Evolutionary conservation across 257 asterid species (phyloP).

Genomic region (Lithospermum erythrorhizon): DNA sequence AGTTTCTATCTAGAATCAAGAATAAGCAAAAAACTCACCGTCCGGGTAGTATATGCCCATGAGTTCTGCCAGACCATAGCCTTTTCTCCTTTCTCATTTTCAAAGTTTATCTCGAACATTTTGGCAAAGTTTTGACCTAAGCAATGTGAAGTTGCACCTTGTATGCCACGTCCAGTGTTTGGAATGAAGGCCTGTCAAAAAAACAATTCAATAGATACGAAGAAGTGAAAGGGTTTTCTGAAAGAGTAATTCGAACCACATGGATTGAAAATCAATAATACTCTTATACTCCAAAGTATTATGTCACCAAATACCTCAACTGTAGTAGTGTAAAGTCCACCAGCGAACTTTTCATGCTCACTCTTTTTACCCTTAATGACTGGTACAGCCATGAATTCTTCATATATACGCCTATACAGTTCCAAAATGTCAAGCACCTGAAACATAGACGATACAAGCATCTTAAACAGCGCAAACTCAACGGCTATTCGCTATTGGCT

Average conservation of each 20-base stretch:
- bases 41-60: conserved; percentile 92
- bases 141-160: conserved; percentile 99
- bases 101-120: conserved; percentile 85
- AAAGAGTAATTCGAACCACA: neutral
- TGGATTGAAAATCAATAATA: too few species aligned
- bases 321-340: conserved; percentile 87
- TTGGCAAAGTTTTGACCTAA: conserved; percentile 90
- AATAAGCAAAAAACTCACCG: conserved; percentile 32
- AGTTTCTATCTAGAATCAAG: neutral
- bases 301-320: conserved; percentile 52
- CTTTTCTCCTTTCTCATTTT: conserved; percentile 88
- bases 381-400: conserved; percentile 85
- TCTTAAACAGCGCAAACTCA: neutral
- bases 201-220: too few species aligned
- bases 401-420: conserved; percentile 78
- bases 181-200: conserved; percentile 74
- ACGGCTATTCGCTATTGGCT: neutral
- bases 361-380: conserved; percentile 81
- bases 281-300: too few species aligned
- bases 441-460: neutral
- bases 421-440: conserved; percentile 83
- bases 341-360: conserved; percentile 93
- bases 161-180: conserved; percentile 91
- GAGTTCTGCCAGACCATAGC: conserved; percentile 97
- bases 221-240: too few species aligned